A percentile compares a stretch with the other conserved stretches of the same genome.
phyloP scores from a whole-genome alignment of 176 grass and related monocot species.

The maize (Zea mays) region Zm-B73-REFERENCE-NAM-5.0 NC_050097.1:155122501-155123000 shows the following conservation, averaged over 20 bases:
- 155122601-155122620: too few species aligned
- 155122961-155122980: too few species aligned
- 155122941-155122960: neutral
- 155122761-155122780: too few species aligned
- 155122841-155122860: too few species aligned
- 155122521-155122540: neutral
- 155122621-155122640: neutral
- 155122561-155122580: neutral
- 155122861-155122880: too few species aligned
- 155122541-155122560: neutral
- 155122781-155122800: too few species aligned
- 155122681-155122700: neutral
- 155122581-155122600: neutral
- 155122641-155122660: neutral
- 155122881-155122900: too few species aligned
- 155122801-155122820: too few species aligned
- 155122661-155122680: neutral
- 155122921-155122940: neutral
- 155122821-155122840: too few species aligned
- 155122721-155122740: too few species aligned
- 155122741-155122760: too few species aligned
- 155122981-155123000: too few species aligned
- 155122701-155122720: neutral
- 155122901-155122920: neutral
- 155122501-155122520: neutral